These are phyloP conservation scores for Globisporangium barbulae DNA, from an alignment of 352 stramenopile genomes.

Conservation along the genomic window DNA sequence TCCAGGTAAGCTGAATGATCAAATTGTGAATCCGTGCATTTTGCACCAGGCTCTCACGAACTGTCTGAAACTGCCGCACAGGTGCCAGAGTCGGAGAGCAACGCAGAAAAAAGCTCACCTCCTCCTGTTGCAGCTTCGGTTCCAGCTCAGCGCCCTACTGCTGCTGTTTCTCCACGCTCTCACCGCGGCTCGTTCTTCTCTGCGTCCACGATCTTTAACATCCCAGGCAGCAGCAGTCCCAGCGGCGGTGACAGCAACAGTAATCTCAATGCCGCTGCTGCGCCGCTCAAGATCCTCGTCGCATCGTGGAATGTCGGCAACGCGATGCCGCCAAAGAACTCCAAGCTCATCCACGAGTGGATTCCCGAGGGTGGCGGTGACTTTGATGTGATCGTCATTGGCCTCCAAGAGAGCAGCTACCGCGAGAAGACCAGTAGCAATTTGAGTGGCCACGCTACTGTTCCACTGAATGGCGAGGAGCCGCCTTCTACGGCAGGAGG, in stretches of 20 bases:
- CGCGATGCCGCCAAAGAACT: conserved; percentile 64
- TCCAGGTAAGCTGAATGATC: background rate
- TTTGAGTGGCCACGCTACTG: background rate
- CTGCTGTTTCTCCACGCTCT: background rate
- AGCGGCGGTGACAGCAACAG: background rate
- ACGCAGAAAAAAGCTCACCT: background rate
- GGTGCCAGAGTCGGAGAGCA: background rate
- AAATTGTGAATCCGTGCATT: too few relatives aligned
- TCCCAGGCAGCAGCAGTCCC: background rate
- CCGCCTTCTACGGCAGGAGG: background rate
- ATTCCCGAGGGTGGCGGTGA: conserved; percentile 72
- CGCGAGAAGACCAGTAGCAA: conserved; percentile 34
- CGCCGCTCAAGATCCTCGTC: conserved; percentile 52
- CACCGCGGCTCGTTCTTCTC: conserved; percentile 11
- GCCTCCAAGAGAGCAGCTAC: conserved; percentile 83
- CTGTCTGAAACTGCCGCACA: background rate
- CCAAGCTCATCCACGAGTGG: conserved; percentile 54
- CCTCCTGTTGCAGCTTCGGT: too few relatives aligned
- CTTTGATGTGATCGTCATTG: conserved; percentile 83
- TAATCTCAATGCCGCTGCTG: background rate
- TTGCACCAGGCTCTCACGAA: background rate
- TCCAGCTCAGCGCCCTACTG: background rate
- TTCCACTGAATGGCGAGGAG: background rate
- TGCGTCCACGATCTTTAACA: background rate
- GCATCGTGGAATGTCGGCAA: conserved; percentile 87